Evolutionary conservation across 2,329 filamentous ascomycete genomes (phyloP).

Genomic region (Colletotrichum acutatum): DNA sequence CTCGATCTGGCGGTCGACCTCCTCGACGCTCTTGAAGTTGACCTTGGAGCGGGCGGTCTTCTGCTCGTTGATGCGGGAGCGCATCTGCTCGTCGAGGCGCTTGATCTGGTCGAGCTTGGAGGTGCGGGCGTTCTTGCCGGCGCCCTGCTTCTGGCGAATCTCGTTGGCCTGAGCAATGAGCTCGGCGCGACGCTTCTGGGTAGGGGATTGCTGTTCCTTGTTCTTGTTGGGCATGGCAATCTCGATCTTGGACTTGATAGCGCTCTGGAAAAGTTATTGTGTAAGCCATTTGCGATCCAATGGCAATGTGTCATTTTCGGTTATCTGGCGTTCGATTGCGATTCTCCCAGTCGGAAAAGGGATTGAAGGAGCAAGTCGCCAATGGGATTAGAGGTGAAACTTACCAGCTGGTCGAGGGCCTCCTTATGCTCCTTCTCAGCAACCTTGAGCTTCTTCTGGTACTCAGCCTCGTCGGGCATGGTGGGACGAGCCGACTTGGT

Average conservation of each 20-base stretch:
- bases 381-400: conserved; percentile 34
- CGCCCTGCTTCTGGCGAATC: conserved; percentile 88
- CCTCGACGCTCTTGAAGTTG: conserved; percentile 86
- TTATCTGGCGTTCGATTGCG: background rate
- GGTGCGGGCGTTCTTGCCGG: conserved; percentile 84
- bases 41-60: conserved; percentile 86
- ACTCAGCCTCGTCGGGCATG: conserved; percentile 88
- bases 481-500: conserved; percentile 71
- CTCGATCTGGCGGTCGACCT: conserved; percentile 86
- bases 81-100: conserved; percentile 88
- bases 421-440: conserved; percentile 89
- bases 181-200: conserved; percentile 85
- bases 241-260: conserved; percentile 89
- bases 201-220: conserved; percentile 83
- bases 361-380: background rate
- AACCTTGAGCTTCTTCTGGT: conserved; percentile 81
- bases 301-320: background rate
- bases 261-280: conserved; percentile 69
- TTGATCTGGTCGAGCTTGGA: conserved; percentile 91
- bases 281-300: conserved; percentile 18
- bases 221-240: conserved; percentile 77
- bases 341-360: no score
- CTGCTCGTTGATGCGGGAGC: conserved; percentile 85
- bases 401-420: conserved; percentile 70
- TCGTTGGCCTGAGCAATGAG: conserved; percentile 83